Base-by-base conservation (phyloP, 2,329 filamentous ascomycete genomes). In the Alternaria alternata region DNA sequence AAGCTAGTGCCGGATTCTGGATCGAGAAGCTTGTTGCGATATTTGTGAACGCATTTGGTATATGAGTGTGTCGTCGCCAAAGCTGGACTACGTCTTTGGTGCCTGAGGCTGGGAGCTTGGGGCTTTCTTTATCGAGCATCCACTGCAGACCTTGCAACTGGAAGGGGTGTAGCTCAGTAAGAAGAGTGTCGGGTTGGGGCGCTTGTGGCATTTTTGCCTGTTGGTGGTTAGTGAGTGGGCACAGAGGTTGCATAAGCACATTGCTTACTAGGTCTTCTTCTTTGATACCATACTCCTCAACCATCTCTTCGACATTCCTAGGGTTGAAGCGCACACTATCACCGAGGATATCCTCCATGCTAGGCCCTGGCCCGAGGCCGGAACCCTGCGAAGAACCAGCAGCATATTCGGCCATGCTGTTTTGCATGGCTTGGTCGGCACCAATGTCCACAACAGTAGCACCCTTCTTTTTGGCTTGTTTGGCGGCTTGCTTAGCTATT, bases 111-210 rank as follows among this genome's bases (percentile, higher is more conserved):
- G 93, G 92, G 12, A 91, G 81, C 36, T 84, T 76, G 0, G 92
- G 92, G 14, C 84, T 86, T 75, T 97, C 93, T 68, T 92, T 92
- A 7, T 88, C 83, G 18, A 88, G 81, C 85, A 97, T 87, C 93
- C 93, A 97, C 16, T 89, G 88, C 39, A 97, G 81, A 7, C 92
- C 93, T 82, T 94, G 82, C 34, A 80, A 65, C 72, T 97, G 93
- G 77, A 96, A 95, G 1, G 92, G 90, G 59, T 96, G 83, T 49
- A 97, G 81, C 39, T 86, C 81, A 0, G 92, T 91, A 24, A 84
- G 80, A 42, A 97, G 81, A 6, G 82, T 80, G 7, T 81, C 69
- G 0, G 93, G 93, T 66, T 93, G 91, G 4, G 86, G 77, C 3
- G 89, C 91, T 82, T 87, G 87, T 0, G 91, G 89, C 87, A 96